These are phyloP conservation scores for Russula sp. DNA, from an alignment of 768 basidiomycete genomes.

Conservation along the genomic window DNA sequence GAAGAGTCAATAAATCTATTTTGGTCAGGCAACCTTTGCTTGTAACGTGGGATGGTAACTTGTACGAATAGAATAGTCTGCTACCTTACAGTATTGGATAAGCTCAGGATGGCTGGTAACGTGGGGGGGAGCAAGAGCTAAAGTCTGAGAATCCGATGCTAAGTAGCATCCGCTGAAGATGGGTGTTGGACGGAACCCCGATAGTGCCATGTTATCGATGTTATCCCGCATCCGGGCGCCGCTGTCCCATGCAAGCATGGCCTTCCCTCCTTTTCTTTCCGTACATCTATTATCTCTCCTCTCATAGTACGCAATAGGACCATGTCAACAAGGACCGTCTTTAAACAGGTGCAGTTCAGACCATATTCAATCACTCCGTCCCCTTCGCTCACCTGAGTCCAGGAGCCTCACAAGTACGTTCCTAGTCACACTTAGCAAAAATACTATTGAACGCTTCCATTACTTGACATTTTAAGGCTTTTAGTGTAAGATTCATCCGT, in stretches of 20 bases:
- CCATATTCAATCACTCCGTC: background rate
- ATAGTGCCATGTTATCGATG: slow-evolving; percentile 19
- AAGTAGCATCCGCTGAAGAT: no score
- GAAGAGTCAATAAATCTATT: slow-evolving; percentile 20
- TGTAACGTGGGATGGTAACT: background rate
- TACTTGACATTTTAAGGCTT: slow-evolving; percentile 12
- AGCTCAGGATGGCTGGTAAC: background rate
- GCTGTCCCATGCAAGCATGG: background rate
- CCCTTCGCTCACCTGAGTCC: slow-evolving; percentile 3
- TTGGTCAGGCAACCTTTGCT: background rate
- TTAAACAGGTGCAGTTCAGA: slow-evolving; percentile 29
- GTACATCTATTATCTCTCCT: slow-evolving; percentile 5
- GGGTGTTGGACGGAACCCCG: slow-evolving; percentile 7
- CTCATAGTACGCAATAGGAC: slow-evolving; percentile 12
- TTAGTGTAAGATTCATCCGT: slow-evolving; percentile 23
- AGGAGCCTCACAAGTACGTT: slow-evolving; percentile 47
- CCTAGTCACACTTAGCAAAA: background rate
- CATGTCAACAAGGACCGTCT: slow-evolving; percentile 27
- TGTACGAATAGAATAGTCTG: slow-evolving; percentile 1
- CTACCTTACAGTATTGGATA: background rate
- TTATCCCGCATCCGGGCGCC: slow-evolving; percentile 9
- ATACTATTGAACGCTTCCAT: background rate
- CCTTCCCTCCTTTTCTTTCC: background rate
- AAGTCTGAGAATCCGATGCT: no score
- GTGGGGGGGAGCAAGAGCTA: no score